phyloP scores from a whole-genome alignment of 2,329 filamentous ascomycete species.

The Botrytis medusae region DNA sequence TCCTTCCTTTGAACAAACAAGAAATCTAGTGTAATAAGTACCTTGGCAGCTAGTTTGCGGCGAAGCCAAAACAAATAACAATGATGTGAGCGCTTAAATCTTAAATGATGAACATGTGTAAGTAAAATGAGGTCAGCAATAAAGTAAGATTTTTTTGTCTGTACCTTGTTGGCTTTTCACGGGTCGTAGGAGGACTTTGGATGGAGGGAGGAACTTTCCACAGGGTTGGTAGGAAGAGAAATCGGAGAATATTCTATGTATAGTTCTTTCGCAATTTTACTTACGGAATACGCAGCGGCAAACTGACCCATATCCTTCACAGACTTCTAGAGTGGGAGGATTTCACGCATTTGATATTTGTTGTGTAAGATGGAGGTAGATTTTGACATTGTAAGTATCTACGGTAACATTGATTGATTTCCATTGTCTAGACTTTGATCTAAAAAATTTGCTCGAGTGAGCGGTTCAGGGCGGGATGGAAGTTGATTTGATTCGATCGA shows the following conservation, averaged over 20 bases:
- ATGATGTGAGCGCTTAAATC: neutral
- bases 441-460: neutral
- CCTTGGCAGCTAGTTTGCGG: neutral
- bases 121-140: neutral
- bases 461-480: neutral
- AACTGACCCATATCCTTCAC: neutral
- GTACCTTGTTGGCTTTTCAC: neutral
- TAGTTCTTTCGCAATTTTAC: neutral
- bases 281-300: neutral
- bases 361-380: neutral
- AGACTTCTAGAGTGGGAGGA: neutral
- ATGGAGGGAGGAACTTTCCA: neutral
- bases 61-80: neutral
- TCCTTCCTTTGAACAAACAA: neutral
- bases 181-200: neutral
- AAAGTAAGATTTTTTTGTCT: neutral
- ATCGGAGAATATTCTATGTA: slow-evolving; percentile 1
- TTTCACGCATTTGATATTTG: neutral
- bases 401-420: neutral
- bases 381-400: neutral
- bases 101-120: neutral
- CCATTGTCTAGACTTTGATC: neutral
- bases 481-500: neutral
- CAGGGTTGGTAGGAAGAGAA: neutral
- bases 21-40: slow-evolving; percentile 1